Evolutionary conservation across 768 basidiomycete genomes (phyloP), one percentile per base, ranked within the genome.

Genomic region (Boletus subparvulus): DNA sequence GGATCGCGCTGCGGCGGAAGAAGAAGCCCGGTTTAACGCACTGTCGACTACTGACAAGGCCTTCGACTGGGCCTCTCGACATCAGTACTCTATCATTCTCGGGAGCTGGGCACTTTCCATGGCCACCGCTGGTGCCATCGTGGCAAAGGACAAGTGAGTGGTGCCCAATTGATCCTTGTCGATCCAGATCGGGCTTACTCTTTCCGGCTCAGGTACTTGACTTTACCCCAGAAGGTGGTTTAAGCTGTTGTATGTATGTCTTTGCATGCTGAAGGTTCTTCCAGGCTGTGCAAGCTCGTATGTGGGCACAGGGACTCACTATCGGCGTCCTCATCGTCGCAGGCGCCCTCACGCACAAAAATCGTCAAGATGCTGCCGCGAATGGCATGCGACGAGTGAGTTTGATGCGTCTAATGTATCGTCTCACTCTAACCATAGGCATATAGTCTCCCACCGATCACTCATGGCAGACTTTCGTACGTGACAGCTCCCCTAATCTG

Each of bases 291-390:
- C 90, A 92, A 71, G 89, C 87, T 33, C 88, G 90, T 81, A 87
- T 92, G 86, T 92, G 89, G 89, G 90, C 90, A 4, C 90, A 92
- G 61, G 90, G 88, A 4, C 69, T 92, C 55, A 92, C 90, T 0
- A 83, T 92, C 44, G 88, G 87, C 37, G 77, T 91, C 26, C 72
- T 92, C 30, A 78, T 90, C 54, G 85, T 74, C 4, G 88, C 89
- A 14, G 90, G 87, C 60, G 82, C 83, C 6, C 71, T 91, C 28
- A 84, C 87, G 3, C 83, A 83, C 30, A 66, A 73, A 36, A 76
- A 75, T 54, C 77, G 80, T 6, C 68, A 74, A 16, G 77, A 77
- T 11, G 70, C 73, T 4, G 77, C 77, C 0, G 44, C 61, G 2
- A 36, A 4, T 45, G 40, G 50, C 28, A 57, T 58, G 43, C 68